phyloP scores from a whole-genome alignment of 2,329 filamentous ascomycete species.

The Zymoseptoria passerinii region DNA sequence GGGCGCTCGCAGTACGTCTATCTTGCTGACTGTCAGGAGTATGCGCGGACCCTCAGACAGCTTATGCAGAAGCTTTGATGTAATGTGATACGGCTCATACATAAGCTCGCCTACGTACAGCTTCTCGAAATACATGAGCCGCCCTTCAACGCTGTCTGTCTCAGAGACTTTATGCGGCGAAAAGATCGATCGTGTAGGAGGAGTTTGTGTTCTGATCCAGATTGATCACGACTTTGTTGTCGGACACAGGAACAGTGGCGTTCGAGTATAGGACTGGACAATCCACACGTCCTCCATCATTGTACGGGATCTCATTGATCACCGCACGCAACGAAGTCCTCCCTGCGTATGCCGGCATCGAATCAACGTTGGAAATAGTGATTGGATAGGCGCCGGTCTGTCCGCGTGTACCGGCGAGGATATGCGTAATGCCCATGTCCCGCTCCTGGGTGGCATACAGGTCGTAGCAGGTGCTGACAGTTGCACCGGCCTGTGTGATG shows the following conservation, averaged over 20 bases:
- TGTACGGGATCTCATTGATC: neutral
- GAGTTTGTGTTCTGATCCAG: neutral
- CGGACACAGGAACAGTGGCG: neutral
- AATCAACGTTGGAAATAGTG: neutral
- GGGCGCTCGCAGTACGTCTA: slow-evolving; percentile 5
- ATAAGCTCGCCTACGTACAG: neutral
- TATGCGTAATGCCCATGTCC: neutral
- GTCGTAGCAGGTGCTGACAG: slow-evolving; percentile 1
- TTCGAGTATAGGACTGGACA: neutral
- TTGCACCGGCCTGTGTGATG: neutral
- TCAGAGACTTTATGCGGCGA: neutral
- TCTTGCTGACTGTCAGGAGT: neutral
- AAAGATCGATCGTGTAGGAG: neutral
- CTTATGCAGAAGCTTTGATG: neutral
- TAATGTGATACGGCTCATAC: neutral
- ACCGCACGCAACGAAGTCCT: neutral
- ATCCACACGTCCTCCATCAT: neutral
- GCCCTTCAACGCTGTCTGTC: neutral
- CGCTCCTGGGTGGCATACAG: slow-evolving; percentile 1
- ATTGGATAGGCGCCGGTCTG: neutral
- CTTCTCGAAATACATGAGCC: neutral
- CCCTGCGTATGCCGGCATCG: neutral
- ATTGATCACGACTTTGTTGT: neutral
- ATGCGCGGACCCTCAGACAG: neutral
- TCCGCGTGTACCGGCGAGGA: neutral